Conservation (phyloP, 2,329 filamentous ascomycete genomes). For the Pseudocercospora fuligena region DNA sequence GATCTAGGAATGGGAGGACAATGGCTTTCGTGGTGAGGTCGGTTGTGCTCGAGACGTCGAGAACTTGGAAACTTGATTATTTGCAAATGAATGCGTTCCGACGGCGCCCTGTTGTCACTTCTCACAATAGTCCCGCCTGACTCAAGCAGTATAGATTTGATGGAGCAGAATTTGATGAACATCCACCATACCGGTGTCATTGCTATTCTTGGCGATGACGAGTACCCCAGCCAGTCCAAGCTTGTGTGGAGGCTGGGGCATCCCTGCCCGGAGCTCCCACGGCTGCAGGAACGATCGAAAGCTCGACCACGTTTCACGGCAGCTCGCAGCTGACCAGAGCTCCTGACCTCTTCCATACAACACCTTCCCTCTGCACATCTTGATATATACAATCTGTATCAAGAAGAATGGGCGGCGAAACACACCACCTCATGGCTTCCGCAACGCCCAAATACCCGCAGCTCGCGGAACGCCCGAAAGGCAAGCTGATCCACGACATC, state of each 20-base stretch:
- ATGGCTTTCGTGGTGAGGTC: background rate
- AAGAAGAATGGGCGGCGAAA: constrained; percentile 47
- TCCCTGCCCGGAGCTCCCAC: background rate
- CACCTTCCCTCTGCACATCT: background rate
- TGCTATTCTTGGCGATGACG: constrained; percentile 4
- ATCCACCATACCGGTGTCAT: background rate
- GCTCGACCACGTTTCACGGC: constrained; percentile 2
- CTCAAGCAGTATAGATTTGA: background rate
- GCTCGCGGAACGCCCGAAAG: constrained; percentile 60
- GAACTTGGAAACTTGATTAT: too few species aligned
- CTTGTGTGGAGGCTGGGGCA: background rate
- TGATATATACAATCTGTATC: constrained; percentile 11
- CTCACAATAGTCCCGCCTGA: background rate
- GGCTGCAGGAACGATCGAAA: constrained; percentile 8
- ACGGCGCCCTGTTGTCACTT: background rate
- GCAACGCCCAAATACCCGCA: constrained; percentile 52
- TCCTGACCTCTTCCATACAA: background rate
- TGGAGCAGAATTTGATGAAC: background rate
- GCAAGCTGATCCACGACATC: constrained; percentile 81
- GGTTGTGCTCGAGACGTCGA: background rate
- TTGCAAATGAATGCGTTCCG: too few species aligned
- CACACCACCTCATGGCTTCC: constrained; percentile 33
- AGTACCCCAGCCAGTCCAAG: background rate
- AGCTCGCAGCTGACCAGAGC: constrained; percentile 2
- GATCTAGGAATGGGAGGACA: background rate